Conservation (phyloP, 129 eudicot species). For the Calendula officinalis region DNA sequence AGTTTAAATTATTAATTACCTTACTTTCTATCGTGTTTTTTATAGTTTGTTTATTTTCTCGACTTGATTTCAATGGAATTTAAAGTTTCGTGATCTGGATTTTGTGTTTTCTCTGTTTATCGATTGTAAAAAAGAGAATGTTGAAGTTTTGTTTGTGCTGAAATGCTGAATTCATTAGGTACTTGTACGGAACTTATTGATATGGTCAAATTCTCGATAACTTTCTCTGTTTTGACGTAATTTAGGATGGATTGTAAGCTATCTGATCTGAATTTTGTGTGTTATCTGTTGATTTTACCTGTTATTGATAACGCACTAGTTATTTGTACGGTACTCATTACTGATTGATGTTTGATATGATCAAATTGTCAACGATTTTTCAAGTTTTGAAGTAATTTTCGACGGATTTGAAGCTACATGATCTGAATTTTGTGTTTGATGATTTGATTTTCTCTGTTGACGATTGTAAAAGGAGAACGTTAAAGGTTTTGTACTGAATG, state of each 20-base stretch:
- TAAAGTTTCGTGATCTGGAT: neutral
- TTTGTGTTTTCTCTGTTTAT: neutral
- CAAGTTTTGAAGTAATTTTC: neutral
- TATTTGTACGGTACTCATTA: too few species aligned
- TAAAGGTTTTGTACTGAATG: neutral
- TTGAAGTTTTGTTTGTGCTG: neutral
- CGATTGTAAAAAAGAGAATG: neutral
- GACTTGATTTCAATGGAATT: neutral
- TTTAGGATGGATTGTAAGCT: too few species aligned
- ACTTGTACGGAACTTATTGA: too few species aligned
- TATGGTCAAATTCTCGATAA: too few species aligned
- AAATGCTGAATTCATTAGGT: too few species aligned
- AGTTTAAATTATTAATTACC: neutral
- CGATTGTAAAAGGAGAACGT: too few species aligned
- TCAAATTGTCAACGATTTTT: neutral
- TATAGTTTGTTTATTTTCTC: neutral
- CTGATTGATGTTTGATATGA: too few species aligned
- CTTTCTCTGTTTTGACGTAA: too few species aligned
- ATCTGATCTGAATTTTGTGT: too few species aligned
- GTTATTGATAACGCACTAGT: too few species aligned
- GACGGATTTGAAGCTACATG: neutral
- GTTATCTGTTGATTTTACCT: too few species aligned
- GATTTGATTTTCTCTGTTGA: neutral
- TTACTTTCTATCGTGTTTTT: neutral
- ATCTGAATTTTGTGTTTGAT: neutral